Evolutionary conservation across 164 flowering plant species (phyloP), one percentile per base, ranked within the genome.

Genomic region (Chimonanthus salicifolius): DNA sequence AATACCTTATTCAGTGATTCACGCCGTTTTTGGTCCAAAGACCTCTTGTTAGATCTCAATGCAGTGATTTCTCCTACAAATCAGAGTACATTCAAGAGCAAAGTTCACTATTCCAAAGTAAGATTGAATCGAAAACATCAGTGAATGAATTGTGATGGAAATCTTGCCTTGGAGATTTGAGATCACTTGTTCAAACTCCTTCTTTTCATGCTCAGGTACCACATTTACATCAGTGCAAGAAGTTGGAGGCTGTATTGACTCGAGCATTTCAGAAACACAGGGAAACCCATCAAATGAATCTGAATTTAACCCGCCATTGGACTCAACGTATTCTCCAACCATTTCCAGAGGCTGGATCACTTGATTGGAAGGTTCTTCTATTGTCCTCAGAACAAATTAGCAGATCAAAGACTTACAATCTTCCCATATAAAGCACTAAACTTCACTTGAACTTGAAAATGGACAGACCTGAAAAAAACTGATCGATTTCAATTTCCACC

Each of bases 131-230:
- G 51, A 58, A 71, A 50, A 45, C 33, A 33, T 33, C 46, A 50
- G n/a, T 16, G 9, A 44, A 58, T 73, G 68, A 54, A 15, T 16
- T 44, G 48, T 7, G n/a, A 4, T 10, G 72, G 18, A 10, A 77
- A 71, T 43, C 46, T 70, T 79, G 84, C 97, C 93, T 88, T 86
- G 84, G 13, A 92, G 80, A 77, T 78, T 84, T 4, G 70, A 54
- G 60, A 88, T 84, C 2, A 79, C 80, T 67, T 80, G 80, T 74
- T 86, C 83, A 18, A 89, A 88, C 74, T 77, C 86, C 43, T 76
- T 71, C 80, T 84, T 84, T 79, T 85, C 84, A 49, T 85, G 89
- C 84, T 89, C 92, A 11, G 90, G 91, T 64, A 84, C 85, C 64
- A 87, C 85, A 83, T 74, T 83, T 9, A 87, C 89, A 79, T 92